These are phyloP conservation scores for Raffaelea albimanens DNA, from an alignment of 2,329 filamentous ascomycete species.

Conservation along the genomic window DNA sequence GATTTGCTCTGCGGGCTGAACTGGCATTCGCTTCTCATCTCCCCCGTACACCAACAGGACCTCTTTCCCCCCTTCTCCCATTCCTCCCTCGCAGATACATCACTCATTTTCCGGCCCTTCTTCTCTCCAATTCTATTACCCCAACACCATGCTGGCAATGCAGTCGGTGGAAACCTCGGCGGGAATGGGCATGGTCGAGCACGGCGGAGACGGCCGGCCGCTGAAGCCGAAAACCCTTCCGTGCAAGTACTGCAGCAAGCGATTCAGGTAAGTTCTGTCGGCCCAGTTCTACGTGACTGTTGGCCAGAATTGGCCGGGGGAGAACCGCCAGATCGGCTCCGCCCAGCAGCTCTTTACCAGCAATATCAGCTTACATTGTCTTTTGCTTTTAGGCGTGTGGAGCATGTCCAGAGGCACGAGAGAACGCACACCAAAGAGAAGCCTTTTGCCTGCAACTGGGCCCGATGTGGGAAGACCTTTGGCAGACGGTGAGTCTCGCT, in stretches of 20 bases:
- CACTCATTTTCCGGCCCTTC: background rate
- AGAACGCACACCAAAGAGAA: conserved; percentile 58
- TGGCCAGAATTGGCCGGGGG: background rate
- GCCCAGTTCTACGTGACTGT: background rate
- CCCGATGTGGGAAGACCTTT: conserved; percentile 53
- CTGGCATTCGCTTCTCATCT: background rate
- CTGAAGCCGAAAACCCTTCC: conserved; percentile 54
- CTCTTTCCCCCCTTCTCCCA: conserved; percentile 1
- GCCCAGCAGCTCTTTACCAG: conserved; percentile 12
- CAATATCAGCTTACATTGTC: conserved; percentile 30
- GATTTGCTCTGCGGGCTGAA: background rate
- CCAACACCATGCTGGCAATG: conserved; percentile 40
- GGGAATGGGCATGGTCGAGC: conserved; percentile 28
- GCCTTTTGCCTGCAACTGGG: conserved; percentile 50
- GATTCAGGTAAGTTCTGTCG: conserved; percentile 42
- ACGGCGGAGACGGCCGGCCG: conserved; percentile 41
- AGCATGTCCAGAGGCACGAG: conserved; percentile 56
- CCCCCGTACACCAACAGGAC: background rate
- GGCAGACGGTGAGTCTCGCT: conserved; percentile 45
- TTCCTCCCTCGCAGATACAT: background rate
- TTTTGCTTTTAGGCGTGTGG: conserved; percentile 43
- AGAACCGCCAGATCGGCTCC: no score
- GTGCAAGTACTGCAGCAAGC: conserved; percentile 54
- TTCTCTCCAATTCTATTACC: background rate
- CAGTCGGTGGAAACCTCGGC: conserved; percentile 41